Conservation (phyloP, 768 basidiomycete species). For the Sistotremastrum suecicum region DNA sequence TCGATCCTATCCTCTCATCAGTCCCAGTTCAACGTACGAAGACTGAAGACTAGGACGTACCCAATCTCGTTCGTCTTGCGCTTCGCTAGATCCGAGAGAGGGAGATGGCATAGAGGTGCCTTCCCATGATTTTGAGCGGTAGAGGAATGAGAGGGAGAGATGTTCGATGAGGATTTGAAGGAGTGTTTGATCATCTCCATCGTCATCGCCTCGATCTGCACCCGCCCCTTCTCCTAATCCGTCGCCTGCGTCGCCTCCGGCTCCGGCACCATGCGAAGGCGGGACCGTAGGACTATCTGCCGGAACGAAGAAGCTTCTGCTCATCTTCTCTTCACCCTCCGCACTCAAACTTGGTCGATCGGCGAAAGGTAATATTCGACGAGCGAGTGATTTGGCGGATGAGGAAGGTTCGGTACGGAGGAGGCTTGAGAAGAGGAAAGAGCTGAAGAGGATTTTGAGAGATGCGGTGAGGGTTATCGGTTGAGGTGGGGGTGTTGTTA, state of each 20-base stretch:
- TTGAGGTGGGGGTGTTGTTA: constrained; percentile 46
- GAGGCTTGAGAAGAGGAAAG: constrained; percentile 68
- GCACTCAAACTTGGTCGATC: constrained; percentile 13
- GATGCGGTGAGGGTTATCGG: constrained; percentile 42
- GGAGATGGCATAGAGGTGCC: too few species aligned
- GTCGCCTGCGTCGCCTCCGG: constrained; percentile 10
- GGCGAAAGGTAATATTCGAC: constrained; percentile 38
- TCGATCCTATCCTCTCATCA: constrained; percentile 76
- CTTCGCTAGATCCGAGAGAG: too few species aligned
- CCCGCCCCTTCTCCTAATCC: constrained; percentile 45
- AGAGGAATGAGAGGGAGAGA: constrained; percentile 73
- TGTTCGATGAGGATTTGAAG: constrained; percentile 84
- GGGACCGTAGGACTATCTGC: constrained; percentile 32
- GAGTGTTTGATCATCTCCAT: constrained; percentile 43
- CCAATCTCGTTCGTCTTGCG: too few species aligned
- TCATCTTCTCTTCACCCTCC: constrained; percentile 16
- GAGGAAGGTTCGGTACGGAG: constrained; percentile 42
- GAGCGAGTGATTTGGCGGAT: constrained; percentile 48
- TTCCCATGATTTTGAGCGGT: constrained; percentile 38
- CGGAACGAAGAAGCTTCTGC: constrained; percentile 49
- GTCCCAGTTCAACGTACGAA: constrained; percentile 38
- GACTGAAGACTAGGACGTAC: too few species aligned
- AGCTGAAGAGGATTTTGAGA: constrained; percentile 58
- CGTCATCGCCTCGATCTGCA: constrained; percentile 11
- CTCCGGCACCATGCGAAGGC: constrained; percentile 20